Evolutionary conservation across 805 yeast genomes (phyloP).

Genomic region (Blastobotrys muscicola): DNA sequence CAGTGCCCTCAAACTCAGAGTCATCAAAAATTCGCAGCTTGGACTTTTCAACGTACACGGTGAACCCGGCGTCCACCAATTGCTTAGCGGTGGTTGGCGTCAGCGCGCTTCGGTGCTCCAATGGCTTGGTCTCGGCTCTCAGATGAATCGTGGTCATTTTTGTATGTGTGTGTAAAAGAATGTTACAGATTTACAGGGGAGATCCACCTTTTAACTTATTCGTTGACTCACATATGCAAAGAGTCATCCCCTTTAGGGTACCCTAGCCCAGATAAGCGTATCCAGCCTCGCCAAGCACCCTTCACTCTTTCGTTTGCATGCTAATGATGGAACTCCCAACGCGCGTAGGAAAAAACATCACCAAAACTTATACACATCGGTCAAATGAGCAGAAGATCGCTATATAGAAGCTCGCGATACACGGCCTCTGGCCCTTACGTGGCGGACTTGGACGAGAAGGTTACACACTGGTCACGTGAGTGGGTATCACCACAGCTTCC

Average conservation of each 20-base stretch:
- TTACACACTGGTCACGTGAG: constrained; percentile 26
- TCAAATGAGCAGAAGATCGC: not conserved
- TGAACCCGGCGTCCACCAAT: constrained; percentile 78
- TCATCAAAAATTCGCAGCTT: constrained; percentile 71
- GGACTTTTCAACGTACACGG: constrained; percentile 80
- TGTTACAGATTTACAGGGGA: not conserved
- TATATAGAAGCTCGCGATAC: constrained; percentile 17
- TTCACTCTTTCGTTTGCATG: not conserved
- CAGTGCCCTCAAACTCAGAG: constrained; percentile 65
- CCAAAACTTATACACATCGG: not conserved
- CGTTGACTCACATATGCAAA: not conserved
- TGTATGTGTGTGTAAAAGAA: not conserved
- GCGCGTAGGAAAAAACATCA: constrained; percentile 1
- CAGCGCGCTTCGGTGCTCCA: constrained; percentile 94
- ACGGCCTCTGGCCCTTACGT: constrained; percentile 13
- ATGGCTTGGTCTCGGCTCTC: constrained; percentile 94
- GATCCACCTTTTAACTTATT: no score
- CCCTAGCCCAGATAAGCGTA: not conserved
- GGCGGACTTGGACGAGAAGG: constrained; percentile 16
- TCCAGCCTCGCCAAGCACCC: not conserved
- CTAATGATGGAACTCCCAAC: not conserved
- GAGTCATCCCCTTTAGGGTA: not conserved
- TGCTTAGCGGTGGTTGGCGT: constrained; percentile 86
- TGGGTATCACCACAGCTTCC: constrained; percentile 15
- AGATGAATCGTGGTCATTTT: constrained; percentile 54